These are phyloP conservation scores for Exobasidium cylindrosporum DNA, from an alignment of 1,284 basidiomycete species.

Conservation along the genomic window DNA sequence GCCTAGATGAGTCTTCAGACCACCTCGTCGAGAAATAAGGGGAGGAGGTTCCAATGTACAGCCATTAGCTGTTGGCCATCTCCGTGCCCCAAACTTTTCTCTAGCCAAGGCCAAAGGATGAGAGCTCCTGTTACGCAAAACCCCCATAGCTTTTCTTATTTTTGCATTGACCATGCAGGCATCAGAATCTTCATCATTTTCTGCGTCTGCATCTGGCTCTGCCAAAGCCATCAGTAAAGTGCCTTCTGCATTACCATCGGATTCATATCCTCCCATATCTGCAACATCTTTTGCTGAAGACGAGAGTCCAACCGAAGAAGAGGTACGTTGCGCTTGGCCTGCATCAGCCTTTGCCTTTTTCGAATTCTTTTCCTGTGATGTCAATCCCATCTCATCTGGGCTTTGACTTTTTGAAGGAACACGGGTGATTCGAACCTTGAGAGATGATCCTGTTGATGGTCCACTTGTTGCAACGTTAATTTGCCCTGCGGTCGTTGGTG, in stretches of 20 bases:
- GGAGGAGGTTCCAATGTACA: slow-evolving; percentile 5
- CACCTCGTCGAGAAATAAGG: slow-evolving; percentile 5
- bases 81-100: background rate
- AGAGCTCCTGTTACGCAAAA: background rate
- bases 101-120: background rate
- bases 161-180: background rate
- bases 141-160: background rate
- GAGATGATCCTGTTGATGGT: background rate
- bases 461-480: background rate
- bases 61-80: background rate
- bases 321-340: background rate
- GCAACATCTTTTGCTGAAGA: background rate
- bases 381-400: background rate
- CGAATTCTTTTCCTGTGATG: background rate
- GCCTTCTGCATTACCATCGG: slow-evolving; percentile 3
- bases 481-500: background rate
- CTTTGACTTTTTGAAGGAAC: slow-evolving; percentile 5
- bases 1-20: slow-evolving; percentile 5
- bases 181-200: slow-evolving; percentile 9
- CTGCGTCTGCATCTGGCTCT: slow-evolving; percentile 8
- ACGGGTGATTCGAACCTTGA: slow-evolving; percentile 3
- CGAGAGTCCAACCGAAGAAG: background rate
- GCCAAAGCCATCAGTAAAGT: slow-evolving; percentile 6
- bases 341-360: background rate
- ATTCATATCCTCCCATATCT: slow-evolving; percentile 3